Evolutionary conservation across 192 early-diverging fungal genomes (phyloP), one percentile per base, ranked within the genome.

Genomic region (Paraglomus brasilianum): DNA sequence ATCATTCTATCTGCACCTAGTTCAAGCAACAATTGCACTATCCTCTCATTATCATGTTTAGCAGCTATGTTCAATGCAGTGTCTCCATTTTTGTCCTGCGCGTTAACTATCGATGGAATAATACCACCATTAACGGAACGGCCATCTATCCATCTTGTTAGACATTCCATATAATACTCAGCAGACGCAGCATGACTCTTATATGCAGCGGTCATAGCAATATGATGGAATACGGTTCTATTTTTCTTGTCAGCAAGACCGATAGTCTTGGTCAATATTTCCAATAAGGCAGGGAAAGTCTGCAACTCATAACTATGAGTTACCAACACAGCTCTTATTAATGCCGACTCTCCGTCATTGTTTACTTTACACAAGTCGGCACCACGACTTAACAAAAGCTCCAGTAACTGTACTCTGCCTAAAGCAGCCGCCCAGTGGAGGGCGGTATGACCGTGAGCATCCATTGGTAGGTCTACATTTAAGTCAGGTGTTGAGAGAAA

Each of bases 341-440:
- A 80, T 2, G 93, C 87, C 13, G 94, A 89, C 74, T 99, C 94
- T 40, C 95, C 94, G 24, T 77, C 84, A 62, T 83, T 82, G 75
- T 99, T 99, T 5, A 84, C 75, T 59, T 78, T 71, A 5, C 80
- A 80, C 4, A 87, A 73, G 72, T 93, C 83, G 6, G 92, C 88
- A n/a, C 91, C 89, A 17, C 83, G 89, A 39, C 85, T 76, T 2
- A 99, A 70, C 30, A 99, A 78, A 22, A 93, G 74, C 38, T 89
- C 87, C 17, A 96, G 72, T 0, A 95, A 81, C 39, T 84, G 78
- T 44, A 93, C 82, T 45, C 89, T 75, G 0, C 88, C 95, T 21
- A 98, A 78, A 8, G 96, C 92, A 1, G 94, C 91, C 11, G 97
- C 95, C 96, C 96, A 99, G 69, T 99, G 97, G 8, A 98, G 78